Conservation (phyloP, 2,329 filamentous ascomycete genomes). For the Pseudofabraea citricarpa region DNA sequence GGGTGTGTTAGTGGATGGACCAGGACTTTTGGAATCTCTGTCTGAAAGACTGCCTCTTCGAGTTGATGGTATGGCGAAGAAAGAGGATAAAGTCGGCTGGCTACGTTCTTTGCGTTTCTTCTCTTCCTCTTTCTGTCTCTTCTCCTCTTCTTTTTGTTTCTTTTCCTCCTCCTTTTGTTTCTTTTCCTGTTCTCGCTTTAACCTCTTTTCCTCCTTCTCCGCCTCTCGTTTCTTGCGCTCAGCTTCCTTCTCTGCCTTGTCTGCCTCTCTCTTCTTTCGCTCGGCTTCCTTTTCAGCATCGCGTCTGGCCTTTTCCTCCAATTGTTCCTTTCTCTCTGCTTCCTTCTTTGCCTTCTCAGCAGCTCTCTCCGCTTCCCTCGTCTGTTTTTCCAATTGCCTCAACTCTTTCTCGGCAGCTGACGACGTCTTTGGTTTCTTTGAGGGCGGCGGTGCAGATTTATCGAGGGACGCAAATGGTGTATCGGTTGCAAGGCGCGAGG, state of each 20-base stretch:
- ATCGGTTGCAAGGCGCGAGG: slow-evolving; percentile 7
- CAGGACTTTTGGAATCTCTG: slow-evolving; percentile 20
- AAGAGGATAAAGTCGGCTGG: slow-evolving; percentile 33
- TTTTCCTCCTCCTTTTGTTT: slow-evolving; percentile 34
- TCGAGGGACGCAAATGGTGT: slow-evolving; percentile 19
- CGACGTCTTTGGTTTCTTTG: slow-evolving; percentile 5
- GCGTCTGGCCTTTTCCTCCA: slow-evolving; percentile 26
- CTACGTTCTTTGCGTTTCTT: slow-evolving; percentile 41
- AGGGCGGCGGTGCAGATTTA: slow-evolving; percentile 6
- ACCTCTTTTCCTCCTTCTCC: slow-evolving; percentile 25
- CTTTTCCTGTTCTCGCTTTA: slow-evolving; percentile 28
- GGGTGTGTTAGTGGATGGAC: slow-evolving; percentile 13
- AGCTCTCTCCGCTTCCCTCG: slow-evolving; percentile 21
- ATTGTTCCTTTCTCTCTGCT: slow-evolving; percentile 1
- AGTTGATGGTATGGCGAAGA: slow-evolving; percentile 15
- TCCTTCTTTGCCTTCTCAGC: slow-evolving; percentile 8
- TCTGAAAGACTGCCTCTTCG: slow-evolving; percentile 17
- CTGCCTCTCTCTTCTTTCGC: slow-evolving; percentile 6
- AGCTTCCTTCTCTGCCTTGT: slow-evolving; percentile 14
- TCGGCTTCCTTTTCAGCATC: slow-evolving; percentile 21
- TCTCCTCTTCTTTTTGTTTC: slow-evolving; percentile 24
- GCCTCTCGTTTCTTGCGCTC: slow-evolving; percentile 28
- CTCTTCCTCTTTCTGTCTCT: slow-evolving; percentile 32
- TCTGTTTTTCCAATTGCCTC: slow-evolving; percentile 25
- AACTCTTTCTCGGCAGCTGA: slow-evolving; percentile 2